phyloP scores from a whole-genome alignment of 225 moss, liverwort and hornwort genomes.

The Sphagnum contortum region DNA sequence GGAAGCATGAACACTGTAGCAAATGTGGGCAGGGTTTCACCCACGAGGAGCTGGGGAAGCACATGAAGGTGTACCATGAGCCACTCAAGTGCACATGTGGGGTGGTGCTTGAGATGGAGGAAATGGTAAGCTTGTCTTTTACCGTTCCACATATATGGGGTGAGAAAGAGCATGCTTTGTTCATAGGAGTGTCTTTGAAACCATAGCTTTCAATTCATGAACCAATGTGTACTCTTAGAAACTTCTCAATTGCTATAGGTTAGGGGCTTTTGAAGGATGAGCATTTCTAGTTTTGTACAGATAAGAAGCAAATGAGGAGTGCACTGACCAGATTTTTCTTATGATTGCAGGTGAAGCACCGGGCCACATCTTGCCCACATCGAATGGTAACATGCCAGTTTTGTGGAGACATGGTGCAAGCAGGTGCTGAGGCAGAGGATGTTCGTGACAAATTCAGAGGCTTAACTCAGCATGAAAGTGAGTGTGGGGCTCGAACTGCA shows the following conservation, averaged over 20 bases:
- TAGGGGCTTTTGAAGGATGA: not conserved
- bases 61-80: conserved; percentile 87
- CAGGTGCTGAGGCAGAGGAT: conserved; percentile 66
- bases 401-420: conserved; percentile 98
- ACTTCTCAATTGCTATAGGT: not conserved
- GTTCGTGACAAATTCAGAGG: conserved; percentile 80
- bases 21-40: conserved; percentile 77
- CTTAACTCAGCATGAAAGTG: conserved; percentile 80
- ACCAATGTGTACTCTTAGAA: not conserved
- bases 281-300: not conserved
- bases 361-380: conserved; percentile 55
- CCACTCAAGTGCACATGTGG: conserved; percentile 81
- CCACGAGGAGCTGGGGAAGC: conserved; percentile 70
- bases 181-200: not conserved
- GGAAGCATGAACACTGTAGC: conserved; percentile 75
- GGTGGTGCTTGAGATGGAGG: conserved; percentile 81
- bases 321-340: too few relatives aligned
- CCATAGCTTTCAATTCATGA: not conserved
- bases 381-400: conserved; percentile 81
- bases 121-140: conserved; percentile 54
- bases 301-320: not conserved
- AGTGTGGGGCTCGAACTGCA: conserved; percentile 40
- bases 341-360: conserved; percentile 56
- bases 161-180: not conserved
- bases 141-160: too few relatives aligned